A percentile compares a stretch with the other conserved stretches of the same genome.
phyloP scores from a whole-genome alignment of 352 stramenopile species.

The Pythium utonaiense region DNA sequence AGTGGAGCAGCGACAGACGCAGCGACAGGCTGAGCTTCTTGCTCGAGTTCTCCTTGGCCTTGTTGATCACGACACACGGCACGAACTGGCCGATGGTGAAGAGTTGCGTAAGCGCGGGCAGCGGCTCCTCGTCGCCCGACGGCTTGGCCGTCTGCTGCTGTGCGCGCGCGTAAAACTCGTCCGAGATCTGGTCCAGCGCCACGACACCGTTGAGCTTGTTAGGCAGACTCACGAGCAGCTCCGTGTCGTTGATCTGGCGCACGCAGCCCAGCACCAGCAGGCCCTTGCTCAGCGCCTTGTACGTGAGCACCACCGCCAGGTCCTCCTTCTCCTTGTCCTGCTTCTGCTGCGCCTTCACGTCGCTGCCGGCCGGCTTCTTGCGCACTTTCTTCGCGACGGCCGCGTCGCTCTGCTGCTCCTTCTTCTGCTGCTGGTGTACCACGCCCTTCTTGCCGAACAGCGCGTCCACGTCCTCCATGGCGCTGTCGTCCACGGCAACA shows the following conservation, averaged over 20 bases:
- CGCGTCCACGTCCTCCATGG: slow-evolving; percentile 38
- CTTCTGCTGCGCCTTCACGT: slow-evolving; percentile 26
- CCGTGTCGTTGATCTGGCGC: slow-evolving; percentile 82
- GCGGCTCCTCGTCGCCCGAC: slow-evolving; percentile 8
- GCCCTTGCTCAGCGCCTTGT: slow-evolving; percentile 66
- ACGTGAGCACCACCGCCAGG: slow-evolving; percentile 46
- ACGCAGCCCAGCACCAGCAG: slow-evolving; percentile 86
- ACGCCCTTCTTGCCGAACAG: slow-evolving; percentile 81
- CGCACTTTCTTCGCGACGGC: slow-evolving; percentile 24
- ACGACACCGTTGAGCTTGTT: slow-evolving; percentile 95
- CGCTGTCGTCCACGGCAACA: slow-evolving; percentile 14
- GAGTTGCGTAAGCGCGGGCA: slow-evolving; percentile 48
- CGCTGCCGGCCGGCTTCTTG: slow-evolving; percentile 9
- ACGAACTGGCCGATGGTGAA: slow-evolving; percentile 85
- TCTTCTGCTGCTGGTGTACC: slow-evolving; percentile 24
- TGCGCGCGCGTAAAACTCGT: slow-evolving; percentile 61
- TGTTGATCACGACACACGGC: slow-evolving; percentile 73
- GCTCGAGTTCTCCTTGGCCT: slow-evolving; percentile 62
- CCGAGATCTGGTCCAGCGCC: slow-evolving; percentile 62
- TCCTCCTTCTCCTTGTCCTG: slow-evolving; percentile 25
- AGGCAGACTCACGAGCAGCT: slow-evolving; percentile 87
- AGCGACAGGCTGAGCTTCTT: slow-evolving; percentile 92
- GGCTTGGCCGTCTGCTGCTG: slow-evolving; percentile 27
- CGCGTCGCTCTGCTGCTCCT: slow-evolving; percentile 20
- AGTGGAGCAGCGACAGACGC: slow-evolving; percentile 83